phyloP scores from a whole-genome alignment of 768 basidiomycete species.

The Suillus alpinus region DNA sequence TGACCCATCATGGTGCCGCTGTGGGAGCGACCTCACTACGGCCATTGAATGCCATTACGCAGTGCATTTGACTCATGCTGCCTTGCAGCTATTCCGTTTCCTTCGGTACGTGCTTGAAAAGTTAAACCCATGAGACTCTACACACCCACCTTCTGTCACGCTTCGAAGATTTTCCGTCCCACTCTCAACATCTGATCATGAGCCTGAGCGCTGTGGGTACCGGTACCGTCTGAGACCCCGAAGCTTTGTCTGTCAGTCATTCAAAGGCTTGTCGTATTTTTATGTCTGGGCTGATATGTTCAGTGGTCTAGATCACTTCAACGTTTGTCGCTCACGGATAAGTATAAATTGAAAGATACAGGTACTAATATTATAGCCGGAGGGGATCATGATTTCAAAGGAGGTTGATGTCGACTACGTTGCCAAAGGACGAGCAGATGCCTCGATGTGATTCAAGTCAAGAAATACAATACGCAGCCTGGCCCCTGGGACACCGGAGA shows the following conservation, averaged over 20 bases:
- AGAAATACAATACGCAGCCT: not conserved
- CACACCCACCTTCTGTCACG: not conserved
- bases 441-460: not conserved
- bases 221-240: not conserved
- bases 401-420: not conserved
- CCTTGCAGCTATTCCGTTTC: not conserved
- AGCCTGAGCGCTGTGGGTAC: not conserved
- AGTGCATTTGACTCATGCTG: not conserved
- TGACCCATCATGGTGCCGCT: not conserved
- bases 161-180: too few species aligned
- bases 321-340: not conserved
- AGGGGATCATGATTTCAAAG: not conserved
- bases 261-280: not conserved
- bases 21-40: not conserved
- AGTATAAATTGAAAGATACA: too few species aligned
- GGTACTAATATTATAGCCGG: not conserved
- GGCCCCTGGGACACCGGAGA: not conserved
- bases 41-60: not conserved
- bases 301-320: not conserved
- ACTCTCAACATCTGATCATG: too few species aligned
- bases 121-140: not conserved
- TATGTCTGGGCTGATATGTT: not conserved
- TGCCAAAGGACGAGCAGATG: not conserved
- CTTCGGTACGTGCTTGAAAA: not conserved
- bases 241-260: not conserved